phyloP scores from a whole-genome alignment of 1,139 yeast species.

The Geotrichum macrosporum region DNA sequence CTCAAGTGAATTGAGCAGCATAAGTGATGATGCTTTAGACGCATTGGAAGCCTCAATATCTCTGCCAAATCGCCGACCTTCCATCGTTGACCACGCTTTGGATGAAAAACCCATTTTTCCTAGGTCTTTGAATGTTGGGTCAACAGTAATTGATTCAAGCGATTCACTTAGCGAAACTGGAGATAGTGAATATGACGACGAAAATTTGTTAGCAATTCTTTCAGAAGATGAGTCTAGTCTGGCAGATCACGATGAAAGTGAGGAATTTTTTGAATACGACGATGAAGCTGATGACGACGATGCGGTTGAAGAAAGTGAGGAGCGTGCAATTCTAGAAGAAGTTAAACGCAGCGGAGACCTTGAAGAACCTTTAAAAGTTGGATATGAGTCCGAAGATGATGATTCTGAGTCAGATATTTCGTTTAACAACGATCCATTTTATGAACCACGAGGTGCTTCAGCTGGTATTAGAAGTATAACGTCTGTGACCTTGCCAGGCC shows the following conservation, averaged over 20 bases:
- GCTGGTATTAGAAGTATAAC: conserved; percentile 17
- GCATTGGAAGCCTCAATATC: conserved; percentile 18
- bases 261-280: conserved; percentile 11
- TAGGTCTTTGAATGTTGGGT: no score
- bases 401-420: conserved; percentile 27
- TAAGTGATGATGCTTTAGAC: conserved; percentile 17
- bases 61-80: conserved; percentile 20
- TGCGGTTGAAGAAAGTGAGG: conserved; percentile 38
- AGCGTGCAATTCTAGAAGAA: conserved; percentile 38
- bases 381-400: conserved; percentile 36
- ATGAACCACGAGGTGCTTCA: conserved; percentile 28
- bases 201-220: conserved; percentile 27
- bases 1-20: conserved; percentile 17
- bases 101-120: no score
- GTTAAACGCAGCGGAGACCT: conserved; percentile 29
- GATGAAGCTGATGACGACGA: conserved; percentile 25
- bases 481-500: conserved; percentile 16
- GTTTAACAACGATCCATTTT: conserved; percentile 34
- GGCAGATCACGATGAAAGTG: neutral
- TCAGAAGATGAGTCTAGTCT: conserved; percentile 27
- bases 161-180: conserved; percentile 20
- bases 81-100: conserved; percentile 15
- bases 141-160: neutral
- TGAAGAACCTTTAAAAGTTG: conserved; percentile 25
- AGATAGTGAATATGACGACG: conserved; percentile 30